Conservation (phyloP, 1,284 basidiomycete genomes). For the Apiotrichum domesticum region DNA sequence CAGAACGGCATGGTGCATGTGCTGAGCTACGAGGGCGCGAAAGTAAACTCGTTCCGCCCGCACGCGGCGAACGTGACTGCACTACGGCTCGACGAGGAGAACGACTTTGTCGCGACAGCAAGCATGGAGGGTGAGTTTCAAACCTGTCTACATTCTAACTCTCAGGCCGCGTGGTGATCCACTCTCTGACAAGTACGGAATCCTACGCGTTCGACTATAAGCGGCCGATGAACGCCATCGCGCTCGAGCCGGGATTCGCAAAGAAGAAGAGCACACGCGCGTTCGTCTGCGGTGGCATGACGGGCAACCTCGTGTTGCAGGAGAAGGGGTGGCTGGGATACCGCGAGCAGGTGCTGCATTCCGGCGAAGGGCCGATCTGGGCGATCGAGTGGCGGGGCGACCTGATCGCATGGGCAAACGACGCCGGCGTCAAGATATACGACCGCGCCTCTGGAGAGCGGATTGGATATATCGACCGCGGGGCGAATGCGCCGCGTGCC, state of each 20-base stretch:
- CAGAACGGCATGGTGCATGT: slow-evolving; percentile 88
- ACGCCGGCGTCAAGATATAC: slow-evolving; percentile 89
- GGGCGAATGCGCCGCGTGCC: slow-evolving; percentile 71
- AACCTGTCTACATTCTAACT: slow-evolving; percentile 12
- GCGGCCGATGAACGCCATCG: slow-evolving; percentile 82
- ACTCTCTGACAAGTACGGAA: slow-evolving; percentile 74
- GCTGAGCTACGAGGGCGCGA: slow-evolving; percentile 69
- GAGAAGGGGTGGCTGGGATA: slow-evolving; percentile 98
- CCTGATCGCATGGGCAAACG: slow-evolving; percentile 95
- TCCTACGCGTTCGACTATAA: slow-evolving; percentile 86
- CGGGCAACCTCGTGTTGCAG: slow-evolving; percentile 73
- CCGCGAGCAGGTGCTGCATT: slow-evolving; percentile 78
- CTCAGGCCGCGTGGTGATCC: slow-evolving; percentile 77
- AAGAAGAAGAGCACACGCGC: slow-evolving; percentile 67
- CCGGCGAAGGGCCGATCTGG: slow-evolving; percentile 93
- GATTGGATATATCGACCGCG: slow-evolving; percentile 81
- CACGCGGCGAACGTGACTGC: slow-evolving; percentile 87
- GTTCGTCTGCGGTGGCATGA: slow-evolving; percentile 89
- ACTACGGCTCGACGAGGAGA: slow-evolving; percentile 74
- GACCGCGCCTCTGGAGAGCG: slow-evolving; percentile 72
- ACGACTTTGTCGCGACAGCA: slow-evolving; percentile 86
- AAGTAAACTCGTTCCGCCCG: slow-evolving; percentile 83
- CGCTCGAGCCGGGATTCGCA: slow-evolving; percentile 85
- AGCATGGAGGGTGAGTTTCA: slow-evolving; percentile 77
- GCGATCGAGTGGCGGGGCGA: slow-evolving; percentile 76